phyloP scores from a whole-genome alignment of 2,329 filamentous ascomycete species.

The Talaromyces sp. region DNA sequence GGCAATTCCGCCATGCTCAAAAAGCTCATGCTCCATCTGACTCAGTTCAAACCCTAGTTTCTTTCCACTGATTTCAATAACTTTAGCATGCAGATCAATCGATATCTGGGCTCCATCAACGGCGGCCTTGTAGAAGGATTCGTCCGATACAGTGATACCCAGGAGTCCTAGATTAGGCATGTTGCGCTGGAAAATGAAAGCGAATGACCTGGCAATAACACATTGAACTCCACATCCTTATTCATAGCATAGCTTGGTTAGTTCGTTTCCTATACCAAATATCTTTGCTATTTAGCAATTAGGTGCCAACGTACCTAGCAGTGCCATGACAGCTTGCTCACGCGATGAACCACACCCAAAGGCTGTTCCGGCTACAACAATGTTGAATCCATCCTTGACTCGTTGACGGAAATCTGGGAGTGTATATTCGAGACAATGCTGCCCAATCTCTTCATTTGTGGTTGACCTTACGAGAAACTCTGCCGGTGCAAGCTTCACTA shows the following conservation, averaged over 20 bases:
- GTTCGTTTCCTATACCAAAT: neutral
- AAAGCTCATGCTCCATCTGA: constrained; percentile 37
- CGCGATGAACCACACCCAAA: constrained; percentile 47
- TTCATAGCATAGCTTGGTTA: neutral
- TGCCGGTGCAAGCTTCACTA: constrained; percentile 36
- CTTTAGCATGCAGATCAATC: constrained; percentile 26
- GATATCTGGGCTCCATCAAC: constrained; percentile 32
- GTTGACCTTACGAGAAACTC: constrained; percentile 29
- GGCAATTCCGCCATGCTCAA: constrained; percentile 33
- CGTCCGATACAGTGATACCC: constrained; percentile 38
- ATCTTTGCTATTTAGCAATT: neutral
- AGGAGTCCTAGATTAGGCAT: constrained; percentile 43
- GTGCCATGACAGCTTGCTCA: constrained; percentile 40
- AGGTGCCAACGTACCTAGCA: constrained; percentile 24
- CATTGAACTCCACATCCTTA: constrained; percentile 33
- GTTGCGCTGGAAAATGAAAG: constrained; percentile 46
- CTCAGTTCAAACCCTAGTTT: constrained; percentile 34
- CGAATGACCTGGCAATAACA: constrained; percentile 43
- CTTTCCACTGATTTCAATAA: constrained; percentile 19
- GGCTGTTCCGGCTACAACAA: constrained; percentile 44
- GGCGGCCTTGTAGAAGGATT: constrained; percentile 34
- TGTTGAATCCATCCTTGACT: constrained; percentile 31
- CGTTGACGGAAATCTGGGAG: constrained; percentile 37
- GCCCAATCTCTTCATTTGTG: constrained; percentile 30
- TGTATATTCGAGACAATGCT: constrained; percentile 39